Evolutionary conservation across 805 yeast genomes (phyloP), one percentile per base, ranked within the genome.

Genomic region (Saturnispora sekii): DNA sequence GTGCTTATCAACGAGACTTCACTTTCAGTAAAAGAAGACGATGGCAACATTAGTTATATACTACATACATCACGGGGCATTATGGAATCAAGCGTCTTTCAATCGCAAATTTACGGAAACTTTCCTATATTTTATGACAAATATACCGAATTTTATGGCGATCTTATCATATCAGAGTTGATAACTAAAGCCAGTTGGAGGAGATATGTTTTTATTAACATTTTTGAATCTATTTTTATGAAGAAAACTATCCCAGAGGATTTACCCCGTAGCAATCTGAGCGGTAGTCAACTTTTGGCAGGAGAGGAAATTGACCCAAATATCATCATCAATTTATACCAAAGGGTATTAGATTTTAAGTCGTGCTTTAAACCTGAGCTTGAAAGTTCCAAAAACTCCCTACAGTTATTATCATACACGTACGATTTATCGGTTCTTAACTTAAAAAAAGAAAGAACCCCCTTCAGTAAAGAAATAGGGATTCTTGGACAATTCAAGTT

Each of bases 91-190:
- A 37, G 28, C 28, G 18, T 9, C 10, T 14, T 26, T 26, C 28
- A 31, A 15, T 15, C 43, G 3, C 30, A 40, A 26, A n/a, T 40
- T 10, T 40, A 33, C 28, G 43, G 43, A 9, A 15, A 14, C n/a
- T 40, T 31, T 40, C 43, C 43, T 5, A 32, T 40, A 14, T 40
- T 40, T 33, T n/a, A 16, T 17, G 43, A 40, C 34, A 40, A 32
- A 34, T 40, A 26, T 14, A 26, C 21, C 12, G 37, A 40, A 28
- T 33, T 40, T 26, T 32, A 40, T 14, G 17, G 11, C 8, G 15
- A 40, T 12, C 18, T 14, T 14, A 17, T 7, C 10, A 32, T 4
- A 11, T 10, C 10, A 33, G 9, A 11, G 3, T n/a, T 40, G 15
- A n/a, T 40, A 7, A 17, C 32, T 32, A 40, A 40, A 32, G 10